Percentiles rank a stretch among this genome's conserved stretches.
These are phyloP conservation scores for Amaranthus cruentus DNA, from an alignment of 148 eudicot species.

Conservation along the genomic window DNA sequence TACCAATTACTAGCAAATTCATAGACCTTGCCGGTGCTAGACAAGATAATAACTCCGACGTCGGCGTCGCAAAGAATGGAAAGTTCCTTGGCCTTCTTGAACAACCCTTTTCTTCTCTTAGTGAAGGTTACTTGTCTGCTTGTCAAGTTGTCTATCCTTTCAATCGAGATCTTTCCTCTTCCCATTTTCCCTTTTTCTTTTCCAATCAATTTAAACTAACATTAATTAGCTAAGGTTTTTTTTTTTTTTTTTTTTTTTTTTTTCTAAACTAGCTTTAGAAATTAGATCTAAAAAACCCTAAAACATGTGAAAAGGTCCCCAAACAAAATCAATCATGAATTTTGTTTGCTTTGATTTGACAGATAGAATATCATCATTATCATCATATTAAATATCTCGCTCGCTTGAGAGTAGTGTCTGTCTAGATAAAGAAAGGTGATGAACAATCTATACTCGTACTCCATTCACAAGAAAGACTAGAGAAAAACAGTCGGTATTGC, in stretches of 20 bases:
- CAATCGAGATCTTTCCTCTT: conserved; percentile 51
- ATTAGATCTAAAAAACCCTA: background rate
- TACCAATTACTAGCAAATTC: conserved; percentile 47
- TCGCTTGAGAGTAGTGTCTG: too few relatives aligned
- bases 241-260: too few relatives aligned
- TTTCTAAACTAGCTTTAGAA: background rate
- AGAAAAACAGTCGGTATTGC: too few relatives aligned
- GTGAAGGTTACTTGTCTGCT: conserved; percentile 63
- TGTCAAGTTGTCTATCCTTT: conserved; percentile 49
- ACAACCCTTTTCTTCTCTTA: conserved; percentile 51
- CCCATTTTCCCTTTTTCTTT: conserved; percentile 28
- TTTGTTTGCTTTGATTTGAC: too few relatives aligned
- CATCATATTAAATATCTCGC: too few relatives aligned
- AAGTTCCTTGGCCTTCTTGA: conserved; percentile 61
- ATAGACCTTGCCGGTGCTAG: conserved; percentile 49
- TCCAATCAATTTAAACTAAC: background rate
- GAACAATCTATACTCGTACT: too few relatives aligned
- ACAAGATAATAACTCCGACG: conserved; percentile 47
- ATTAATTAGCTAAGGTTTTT: background rate
- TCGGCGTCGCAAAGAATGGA: conserved; percentile 54
- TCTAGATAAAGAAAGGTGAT: too few relatives aligned
- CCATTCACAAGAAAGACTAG: too few relatives aligned
- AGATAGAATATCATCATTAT: too few relatives aligned
- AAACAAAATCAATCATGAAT: too few relatives aligned
- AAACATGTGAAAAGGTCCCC: too few relatives aligned